phyloP scores from a whole-genome alignment of 305 asterid species.

The Rubia tinctorum region DNA sequence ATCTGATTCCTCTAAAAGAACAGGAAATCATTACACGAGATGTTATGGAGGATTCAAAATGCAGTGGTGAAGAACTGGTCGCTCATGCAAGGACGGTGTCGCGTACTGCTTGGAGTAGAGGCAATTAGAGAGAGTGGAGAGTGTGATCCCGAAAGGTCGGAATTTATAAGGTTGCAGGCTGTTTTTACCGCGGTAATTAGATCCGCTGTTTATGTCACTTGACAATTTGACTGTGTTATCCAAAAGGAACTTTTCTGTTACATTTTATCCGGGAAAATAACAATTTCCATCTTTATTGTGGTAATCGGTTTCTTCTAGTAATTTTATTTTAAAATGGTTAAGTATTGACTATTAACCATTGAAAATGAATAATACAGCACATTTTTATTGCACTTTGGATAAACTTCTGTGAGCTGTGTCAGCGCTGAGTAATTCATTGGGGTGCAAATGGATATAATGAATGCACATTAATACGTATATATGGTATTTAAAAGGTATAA shows the following conservation, averaged over 20 bases:
- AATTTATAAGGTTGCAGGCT: neutral
- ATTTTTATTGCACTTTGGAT: neutral
- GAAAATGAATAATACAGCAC: too few relatives aligned
- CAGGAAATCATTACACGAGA: too few relatives aligned
- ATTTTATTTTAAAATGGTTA: neutral
- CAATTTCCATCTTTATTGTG: neutral
- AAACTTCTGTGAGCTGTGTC: neutral
- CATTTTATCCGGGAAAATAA: neutral
- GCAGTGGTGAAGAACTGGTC: neutral
- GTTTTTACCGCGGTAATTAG: neutral
- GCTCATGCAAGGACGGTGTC: neutral
- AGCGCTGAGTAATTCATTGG: neutral
- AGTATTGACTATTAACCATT: too few relatives aligned
- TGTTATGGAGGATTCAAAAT: too few relatives aligned
- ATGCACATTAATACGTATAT: too few relatives aligned
- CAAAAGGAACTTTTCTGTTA: neutral
- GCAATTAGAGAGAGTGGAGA: neutral
- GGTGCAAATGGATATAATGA: neutral
- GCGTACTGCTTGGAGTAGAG: neutral
- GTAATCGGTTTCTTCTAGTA: neutral
- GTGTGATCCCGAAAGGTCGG: neutral
- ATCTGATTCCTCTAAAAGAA: too few relatives aligned
- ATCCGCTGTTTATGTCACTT: neutral
- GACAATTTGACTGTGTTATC: neutral
- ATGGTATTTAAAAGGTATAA: too few relatives aligned